Conservation (phyloP, 352 stramenopile genomes). For the Discostella stelligera region DNA sequence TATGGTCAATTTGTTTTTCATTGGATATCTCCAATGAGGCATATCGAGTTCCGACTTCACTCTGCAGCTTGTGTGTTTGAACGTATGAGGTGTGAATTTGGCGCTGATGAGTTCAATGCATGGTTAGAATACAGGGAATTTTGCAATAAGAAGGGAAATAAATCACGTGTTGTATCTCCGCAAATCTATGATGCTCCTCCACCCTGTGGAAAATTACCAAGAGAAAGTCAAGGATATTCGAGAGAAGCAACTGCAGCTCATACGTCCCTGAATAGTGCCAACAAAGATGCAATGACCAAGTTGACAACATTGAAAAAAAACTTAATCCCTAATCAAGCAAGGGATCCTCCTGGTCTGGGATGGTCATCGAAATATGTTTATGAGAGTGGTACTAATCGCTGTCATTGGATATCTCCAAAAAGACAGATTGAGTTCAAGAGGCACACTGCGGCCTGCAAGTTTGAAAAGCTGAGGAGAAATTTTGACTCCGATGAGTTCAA, state of each 20-base stretch:
- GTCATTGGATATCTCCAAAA: slow-evolving; percentile 7
- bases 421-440: slow-evolving; percentile 15
- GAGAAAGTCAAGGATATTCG: not conserved
- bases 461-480: slow-evolving; percentile 2
- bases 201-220: not conserved
- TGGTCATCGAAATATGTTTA: not conserved
- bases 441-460: not conserved
- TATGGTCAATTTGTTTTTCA: too few species aligned
- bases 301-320: too few species aligned
- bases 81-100: too few species aligned
- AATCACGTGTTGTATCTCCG: slow-evolving; percentile 1
- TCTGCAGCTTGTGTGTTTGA: too few species aligned
- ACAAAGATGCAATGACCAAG: not conserved
- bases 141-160: too few species aligned
- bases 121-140: too few species aligned
- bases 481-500: slow-evolving; percentile 2
- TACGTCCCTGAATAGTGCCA: not conserved
- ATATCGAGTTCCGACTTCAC: too few species aligned
- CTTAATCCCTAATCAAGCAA: not conserved
- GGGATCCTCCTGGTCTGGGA: not conserved
- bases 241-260: not conserved
- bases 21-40: too few species aligned
- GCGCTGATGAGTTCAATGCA: too few species aligned
- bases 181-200: not conserved
- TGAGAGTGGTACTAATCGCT: not conserved